Percentiles rank a stretch among this genome's conserved stretches.
Evolutionary conservation across 2,329 filamentous ascomycete species (phyloP).

Genomic region (Colletotrichum coccodes): DNA sequence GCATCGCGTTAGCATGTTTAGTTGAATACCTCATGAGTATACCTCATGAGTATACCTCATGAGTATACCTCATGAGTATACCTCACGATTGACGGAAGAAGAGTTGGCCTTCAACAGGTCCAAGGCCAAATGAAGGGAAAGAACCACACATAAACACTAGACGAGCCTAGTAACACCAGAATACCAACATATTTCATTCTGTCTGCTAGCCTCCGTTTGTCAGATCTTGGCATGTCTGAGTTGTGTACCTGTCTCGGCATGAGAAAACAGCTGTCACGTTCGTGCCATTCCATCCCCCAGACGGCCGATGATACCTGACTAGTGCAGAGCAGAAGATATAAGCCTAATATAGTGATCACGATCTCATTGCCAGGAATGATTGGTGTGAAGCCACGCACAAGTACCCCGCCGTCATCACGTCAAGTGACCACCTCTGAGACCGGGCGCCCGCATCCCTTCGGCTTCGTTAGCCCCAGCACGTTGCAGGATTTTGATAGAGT

Average conservation of each 20-base stretch:
- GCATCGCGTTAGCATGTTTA: conserved; percentile 10
- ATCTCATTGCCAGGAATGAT: background rate
- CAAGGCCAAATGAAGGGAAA: background rate
- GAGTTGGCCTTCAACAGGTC: conserved; percentile 32
- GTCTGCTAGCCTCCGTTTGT: background rate
- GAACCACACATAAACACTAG: background rate
- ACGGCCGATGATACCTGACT: background rate
- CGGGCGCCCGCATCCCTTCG: background rate
- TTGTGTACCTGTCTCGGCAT: background rate
- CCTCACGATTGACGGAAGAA: background rate
- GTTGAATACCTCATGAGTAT: conserved; percentile 5
- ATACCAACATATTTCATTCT: background rate
- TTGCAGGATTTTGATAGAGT: background rate
- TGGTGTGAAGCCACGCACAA: conserved; percentile 12
- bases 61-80: background rate
- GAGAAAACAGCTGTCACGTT: background rate
- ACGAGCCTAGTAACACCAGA: background rate
- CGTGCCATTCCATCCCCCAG: background rate
- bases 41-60: background rate
- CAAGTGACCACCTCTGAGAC: conserved; percentile 20
- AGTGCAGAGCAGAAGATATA: background rate
- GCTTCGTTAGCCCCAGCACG: background rate
- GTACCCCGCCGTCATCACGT: conserved; percentile 16
- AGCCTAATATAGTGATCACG: background rate
- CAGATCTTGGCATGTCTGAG: background rate